Conservation (phyloP, 257 asterid species). For the Apocynum venetum region DNA sequence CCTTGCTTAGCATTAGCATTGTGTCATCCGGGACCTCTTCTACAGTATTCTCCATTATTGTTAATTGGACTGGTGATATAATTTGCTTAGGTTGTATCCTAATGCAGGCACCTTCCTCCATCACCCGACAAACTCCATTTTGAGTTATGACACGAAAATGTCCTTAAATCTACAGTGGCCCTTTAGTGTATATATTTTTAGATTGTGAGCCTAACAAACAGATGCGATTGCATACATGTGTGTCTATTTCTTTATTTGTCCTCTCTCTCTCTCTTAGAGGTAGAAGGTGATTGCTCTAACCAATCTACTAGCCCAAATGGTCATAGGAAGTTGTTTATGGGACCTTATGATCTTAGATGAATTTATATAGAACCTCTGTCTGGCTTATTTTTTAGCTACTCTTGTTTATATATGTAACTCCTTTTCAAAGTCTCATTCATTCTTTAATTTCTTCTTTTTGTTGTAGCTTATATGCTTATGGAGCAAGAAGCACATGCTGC, state of each 20-base stretch:
- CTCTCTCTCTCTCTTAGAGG: neutral
- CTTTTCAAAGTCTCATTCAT: constrained; percentile 13
- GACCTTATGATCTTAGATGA: neutral
- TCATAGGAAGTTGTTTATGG: neutral
- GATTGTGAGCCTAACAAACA: neutral
- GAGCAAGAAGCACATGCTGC: constrained; percentile 94
- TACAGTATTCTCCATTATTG: constrained; percentile 12
- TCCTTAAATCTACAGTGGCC: neutral
- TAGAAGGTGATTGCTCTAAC: neutral
- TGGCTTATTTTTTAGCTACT: neutral
- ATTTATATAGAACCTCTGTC: neutral
- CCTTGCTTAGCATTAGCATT: constrained; percentile 21
- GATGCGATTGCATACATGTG: neutral
- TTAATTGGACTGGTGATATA: constrained; percentile 16
- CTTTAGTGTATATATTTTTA: neutral
- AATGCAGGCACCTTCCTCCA: constrained; percentile 13
- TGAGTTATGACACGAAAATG: neutral
- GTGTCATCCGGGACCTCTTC: constrained; percentile 27
- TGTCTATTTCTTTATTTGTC: neutral
- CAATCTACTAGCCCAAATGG: neutral
- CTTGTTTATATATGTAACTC: neutral
- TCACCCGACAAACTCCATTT: constrained; percentile 8
- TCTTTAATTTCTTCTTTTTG: constrained; percentile 9
- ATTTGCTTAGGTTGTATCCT: constrained; percentile 14
- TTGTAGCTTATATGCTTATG: constrained; percentile 74